Conservation (phyloP, 371 early-diverging fungal species). For the Rhizopus arrhizus region DNA sequence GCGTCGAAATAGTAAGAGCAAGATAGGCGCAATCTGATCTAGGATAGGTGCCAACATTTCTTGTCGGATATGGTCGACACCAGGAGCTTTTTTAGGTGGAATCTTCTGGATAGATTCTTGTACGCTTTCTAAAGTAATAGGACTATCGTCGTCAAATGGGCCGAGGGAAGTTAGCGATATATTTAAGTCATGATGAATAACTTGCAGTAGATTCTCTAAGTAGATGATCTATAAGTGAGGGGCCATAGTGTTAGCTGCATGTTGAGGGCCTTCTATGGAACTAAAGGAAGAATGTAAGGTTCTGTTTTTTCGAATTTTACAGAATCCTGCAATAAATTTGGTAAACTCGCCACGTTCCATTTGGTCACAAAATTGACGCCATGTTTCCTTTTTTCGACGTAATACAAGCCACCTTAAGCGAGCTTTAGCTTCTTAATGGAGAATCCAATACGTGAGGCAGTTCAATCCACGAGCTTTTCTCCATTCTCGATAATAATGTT, state of each 20-base stretch:
- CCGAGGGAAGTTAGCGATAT: not conserved
- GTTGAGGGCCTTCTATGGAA: not conserved
- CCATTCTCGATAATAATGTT: no score
- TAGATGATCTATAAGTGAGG: not conserved
- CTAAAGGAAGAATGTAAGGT: no score
- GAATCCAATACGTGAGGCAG: no score
- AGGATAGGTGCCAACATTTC: slow-evolving; percentile 30
- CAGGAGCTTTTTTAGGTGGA: slow-evolving; percentile 26
- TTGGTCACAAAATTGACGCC: no score
- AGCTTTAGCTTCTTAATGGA: no score
- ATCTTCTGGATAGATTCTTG: slow-evolving; percentile 4
- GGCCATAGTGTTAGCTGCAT: slow-evolving; percentile 4
- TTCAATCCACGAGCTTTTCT: no score
- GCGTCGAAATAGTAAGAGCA: slow-evolving; percentile 10
- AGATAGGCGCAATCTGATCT: not conserved
- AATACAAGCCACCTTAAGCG: no score
- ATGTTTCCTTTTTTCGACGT: no score
- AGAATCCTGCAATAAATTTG: no score
- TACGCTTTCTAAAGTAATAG: slow-evolving; percentile 1
- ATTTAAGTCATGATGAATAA: not conserved
- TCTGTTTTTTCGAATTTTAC: no score
- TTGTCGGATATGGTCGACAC: slow-evolving; percentile 21
- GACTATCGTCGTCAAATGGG: not conserved
- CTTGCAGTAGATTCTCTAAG: not conserved
- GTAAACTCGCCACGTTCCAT: no score